phyloP scores from a whole-genome alignment of 1,139 yeast genomes.

The Magnusiomyces suaveolens region DNA sequence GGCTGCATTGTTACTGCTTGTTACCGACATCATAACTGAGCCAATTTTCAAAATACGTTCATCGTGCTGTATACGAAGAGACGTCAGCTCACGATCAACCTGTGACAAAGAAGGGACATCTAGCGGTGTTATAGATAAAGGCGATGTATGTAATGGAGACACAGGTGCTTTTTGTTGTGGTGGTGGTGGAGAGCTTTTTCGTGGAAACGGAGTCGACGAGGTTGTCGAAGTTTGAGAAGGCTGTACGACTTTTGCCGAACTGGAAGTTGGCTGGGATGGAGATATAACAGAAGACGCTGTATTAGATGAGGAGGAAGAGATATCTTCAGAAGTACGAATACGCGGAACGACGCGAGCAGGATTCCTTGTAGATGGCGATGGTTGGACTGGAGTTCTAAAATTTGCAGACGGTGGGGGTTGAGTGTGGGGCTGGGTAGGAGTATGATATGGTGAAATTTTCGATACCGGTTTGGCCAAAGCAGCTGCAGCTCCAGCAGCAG shows the following conservation, averaged over 20 bases:
- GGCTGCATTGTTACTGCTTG: constrained; percentile 10
- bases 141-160: background rate
- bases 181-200: background rate
- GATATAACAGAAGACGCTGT: no score
- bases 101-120: background rate
- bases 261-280: no score
- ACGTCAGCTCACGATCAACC: background rate
- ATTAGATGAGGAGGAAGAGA: no score
- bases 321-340: no score
- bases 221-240: no score
- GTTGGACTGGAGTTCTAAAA: no score
- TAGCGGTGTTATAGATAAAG: background rate
- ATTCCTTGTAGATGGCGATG: no score
- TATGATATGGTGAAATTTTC: constrained; percentile 8
- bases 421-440: constrained; percentile 8
- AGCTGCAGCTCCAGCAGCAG: constrained; percentile 33
- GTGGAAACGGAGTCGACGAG: no score
- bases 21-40: constrained; percentile 18
- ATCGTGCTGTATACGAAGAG: background rate
- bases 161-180: background rate
- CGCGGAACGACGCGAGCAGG: no score
- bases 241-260: no score
- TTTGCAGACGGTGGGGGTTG: no score
- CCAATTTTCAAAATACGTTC: constrained; percentile 3
- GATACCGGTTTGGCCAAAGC: constrained; percentile 20